phyloP scores from a whole-genome alignment of 148 eudicot species.

The Arctostaphylos glauca region DNA sequence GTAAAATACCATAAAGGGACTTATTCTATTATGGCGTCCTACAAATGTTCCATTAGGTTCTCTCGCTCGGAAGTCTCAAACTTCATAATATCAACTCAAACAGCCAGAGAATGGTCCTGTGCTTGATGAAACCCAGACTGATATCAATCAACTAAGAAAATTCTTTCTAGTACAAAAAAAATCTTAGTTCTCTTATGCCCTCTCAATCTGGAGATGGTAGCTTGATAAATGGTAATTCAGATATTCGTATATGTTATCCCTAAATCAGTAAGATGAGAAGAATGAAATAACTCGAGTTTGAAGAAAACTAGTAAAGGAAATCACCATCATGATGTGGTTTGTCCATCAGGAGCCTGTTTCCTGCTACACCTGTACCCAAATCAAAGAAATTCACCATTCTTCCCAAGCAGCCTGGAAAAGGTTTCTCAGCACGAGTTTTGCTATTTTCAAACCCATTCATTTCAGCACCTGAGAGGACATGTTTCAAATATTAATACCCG shows the following conservation, averaged over 20 bases:
- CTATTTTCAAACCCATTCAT: conserved; percentile 60
- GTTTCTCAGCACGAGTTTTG: conserved; percentile 41
- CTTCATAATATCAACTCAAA: background rate
- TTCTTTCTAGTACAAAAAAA: background rate
- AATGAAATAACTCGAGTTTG: background rate
- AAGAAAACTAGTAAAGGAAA: conserved; percentile 20
- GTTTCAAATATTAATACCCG: conserved; percentile 10
- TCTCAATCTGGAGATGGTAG: background rate
- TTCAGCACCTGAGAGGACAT: conserved; percentile 41
- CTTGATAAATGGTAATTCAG: background rate
- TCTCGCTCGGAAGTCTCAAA: background rate
- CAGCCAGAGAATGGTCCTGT: background rate
- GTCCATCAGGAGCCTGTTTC: conserved; percentile 71
- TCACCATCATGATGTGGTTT: conserved; percentile 76
- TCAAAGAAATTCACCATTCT: conserved; percentile 88
- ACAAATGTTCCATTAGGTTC: background rate
- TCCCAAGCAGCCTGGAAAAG: conserved; percentile 80
- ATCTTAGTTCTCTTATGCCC: background rate
- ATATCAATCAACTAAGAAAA: background rate
- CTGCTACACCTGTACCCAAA: conserved; percentile 48
- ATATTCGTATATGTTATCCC: background rate
- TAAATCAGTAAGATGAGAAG: background rate
- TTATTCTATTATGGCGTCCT: background rate
- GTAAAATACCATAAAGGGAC: background rate
- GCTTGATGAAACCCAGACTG: background rate